Evolutionary conservation across 495 filamentous ascomycete species (phyloP), one percentile per base, ranked within the genome.

Genomic region (Cercophora sp.): DNA sequence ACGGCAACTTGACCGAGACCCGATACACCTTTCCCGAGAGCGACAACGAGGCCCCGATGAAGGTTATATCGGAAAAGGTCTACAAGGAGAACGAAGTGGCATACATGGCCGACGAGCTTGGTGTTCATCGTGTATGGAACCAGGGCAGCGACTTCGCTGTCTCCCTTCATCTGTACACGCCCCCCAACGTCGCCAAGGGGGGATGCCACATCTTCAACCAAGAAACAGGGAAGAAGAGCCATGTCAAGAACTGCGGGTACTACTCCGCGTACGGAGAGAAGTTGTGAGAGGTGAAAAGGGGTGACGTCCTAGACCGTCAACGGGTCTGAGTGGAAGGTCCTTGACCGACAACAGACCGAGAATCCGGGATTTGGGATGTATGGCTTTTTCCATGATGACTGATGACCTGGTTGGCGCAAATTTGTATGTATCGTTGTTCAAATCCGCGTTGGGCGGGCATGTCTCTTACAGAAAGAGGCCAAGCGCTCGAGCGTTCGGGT

Each of bases 151-250:
- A 91, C 53, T 80, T 83, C 57, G 91, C 92, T 53, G 84, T 96
- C 48, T 93, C 89, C 27, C 71, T 96, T 37, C 91, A 96, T 71
- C 67, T 96, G 37, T 96, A 96, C 62, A 94, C 90, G 1, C 91
- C 91, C 36, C 91, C 91, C 5, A 92, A 94, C 60, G 89, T 90
- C 3, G 86, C 86, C 11, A 81, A 71, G 32, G 72, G 82, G 51
- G 89, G 89, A 1, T 91, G 86, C 62, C 74, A 83, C 52, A 78
- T 88, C 59, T 95, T 85, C 67, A 78, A 88, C 61, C 74, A 77
- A 31, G 69, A 75, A 45, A 93, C 88, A 2, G 87, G 90, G 8
- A 82, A 85, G 68, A 80, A 82, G 48, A 83, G 67, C 51, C 86
- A 89, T 60, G 76, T 89, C 34, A 73, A 79, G 50, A 83, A 84